These are phyloP conservation scores for Trichoderma reesei DNA, from an alignment of 495 filamentous ascomycete species.

Conservation along the genomic window DNA sequence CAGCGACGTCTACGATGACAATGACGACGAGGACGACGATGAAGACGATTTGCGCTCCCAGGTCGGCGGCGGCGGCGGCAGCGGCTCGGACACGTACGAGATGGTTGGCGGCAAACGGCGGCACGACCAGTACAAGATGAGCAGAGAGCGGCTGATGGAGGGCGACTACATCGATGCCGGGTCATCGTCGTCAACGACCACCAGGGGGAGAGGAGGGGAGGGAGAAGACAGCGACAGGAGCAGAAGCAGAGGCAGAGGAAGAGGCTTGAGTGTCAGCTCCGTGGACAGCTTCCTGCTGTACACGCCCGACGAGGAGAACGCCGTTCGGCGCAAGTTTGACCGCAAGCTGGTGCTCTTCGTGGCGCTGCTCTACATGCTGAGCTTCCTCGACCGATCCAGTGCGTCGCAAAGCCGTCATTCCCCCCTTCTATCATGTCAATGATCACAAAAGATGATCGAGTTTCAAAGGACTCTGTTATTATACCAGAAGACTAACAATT, in stretches of 20 bases:
- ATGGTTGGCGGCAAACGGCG: slow-evolving; percentile 5
- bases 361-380: slow-evolving; percentile 71
- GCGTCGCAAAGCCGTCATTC: slow-evolving; percentile 20
- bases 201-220: no score
- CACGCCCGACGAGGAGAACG: slow-evolving; percentile 63
- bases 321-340: slow-evolving; percentile 67
- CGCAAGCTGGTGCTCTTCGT: slow-evolving; percentile 67
- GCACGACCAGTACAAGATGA: slow-evolving; percentile 9
- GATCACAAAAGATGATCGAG: not conserved
- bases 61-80: no score
- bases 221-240: no score
- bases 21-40: slow-evolving; percentile 16
- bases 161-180: slow-evolving; percentile 1
- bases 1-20: slow-evolving; percentile 9
- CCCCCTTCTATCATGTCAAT: not conserved
- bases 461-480: no score
- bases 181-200: no score
- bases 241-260: not conserved
- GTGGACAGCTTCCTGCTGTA: slow-evolving; percentile 51
- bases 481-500: not conserved
- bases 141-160: not conserved
- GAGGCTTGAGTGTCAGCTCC: slow-evolving; percentile 25
- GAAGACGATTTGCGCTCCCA: slow-evolving; percentile 15
- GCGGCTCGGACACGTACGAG: slow-evolving; percentile 14
- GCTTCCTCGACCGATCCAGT: slow-evolving; percentile 74